Evolutionary conservation across 1,284 basidiomycete genomes (phyloP).

Genomic region (Porphyrellus sp.): DNA sequence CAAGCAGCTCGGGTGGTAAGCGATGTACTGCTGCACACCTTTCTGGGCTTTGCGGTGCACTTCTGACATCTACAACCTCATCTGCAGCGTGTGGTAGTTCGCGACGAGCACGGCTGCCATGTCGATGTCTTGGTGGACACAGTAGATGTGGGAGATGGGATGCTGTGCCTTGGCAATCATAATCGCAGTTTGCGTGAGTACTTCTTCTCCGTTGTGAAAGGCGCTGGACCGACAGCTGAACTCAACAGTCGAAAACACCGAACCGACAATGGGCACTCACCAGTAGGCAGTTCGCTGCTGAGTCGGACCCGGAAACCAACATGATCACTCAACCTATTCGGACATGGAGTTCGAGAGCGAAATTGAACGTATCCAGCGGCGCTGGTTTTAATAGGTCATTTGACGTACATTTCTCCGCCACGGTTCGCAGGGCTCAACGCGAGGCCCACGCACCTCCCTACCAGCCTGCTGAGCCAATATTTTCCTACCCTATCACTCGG

Average conservation of each 20-base stretch:
- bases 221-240: background rate
- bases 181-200: background rate
- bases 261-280: conserved; percentile 12
- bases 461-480: background rate
- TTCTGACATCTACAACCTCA: background rate
- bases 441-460: conserved; percentile 6
- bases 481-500: background rate
- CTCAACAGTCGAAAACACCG: background rate
- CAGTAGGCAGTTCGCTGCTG: background rate
- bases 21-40: conserved; percentile 5
- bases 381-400: conserved; percentile 3
- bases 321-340: background rate
- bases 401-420: conserved; percentile 3
- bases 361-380: background rate
- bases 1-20: conserved; percentile 29
- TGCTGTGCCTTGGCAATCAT: background rate
- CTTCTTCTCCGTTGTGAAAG: conserved; percentile 3
- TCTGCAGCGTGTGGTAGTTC: background rate
- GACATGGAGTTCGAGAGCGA: background rate
- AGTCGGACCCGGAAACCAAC: background rate
- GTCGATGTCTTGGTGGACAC: conserved; percentile 1
- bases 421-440: conserved; percentile 10
- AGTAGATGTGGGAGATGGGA: background rate
- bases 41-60: background rate
- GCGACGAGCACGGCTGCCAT: background rate